Base-by-base conservation (phyloP, 176 grass and related monocot species). In the Triticum dicoccoides region DNA sequence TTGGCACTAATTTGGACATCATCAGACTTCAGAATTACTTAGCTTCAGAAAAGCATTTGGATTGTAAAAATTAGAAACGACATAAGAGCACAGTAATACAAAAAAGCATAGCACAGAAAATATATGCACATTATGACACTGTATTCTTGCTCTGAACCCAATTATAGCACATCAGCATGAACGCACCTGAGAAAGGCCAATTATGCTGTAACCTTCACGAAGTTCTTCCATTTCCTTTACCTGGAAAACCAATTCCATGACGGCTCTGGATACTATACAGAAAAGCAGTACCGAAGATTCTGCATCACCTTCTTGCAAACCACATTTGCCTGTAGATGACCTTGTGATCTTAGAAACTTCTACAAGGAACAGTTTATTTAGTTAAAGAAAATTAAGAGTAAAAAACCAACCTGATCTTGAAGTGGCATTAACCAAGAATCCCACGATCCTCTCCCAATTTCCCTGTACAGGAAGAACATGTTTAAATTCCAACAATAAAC, bases 391-490 rank as follows among this genome's bases (percentile, higher is more conserved):
- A 72, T 80, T 34, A 61, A 58, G 54, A 30, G 58, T 63, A 85
- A 72, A 23, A 76, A 75, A 83, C 62, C 30, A 64, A 98, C 95
- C 95, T 98, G 96, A 24, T 94, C 86, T 77, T 85, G 82, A 82
- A 98, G 96, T 73, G 96, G 93, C 93, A 89, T 90, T 73, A 98
- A 65, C 96, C 96, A 98, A 71, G 96, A 98, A 78, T 92, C 89
- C 87, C 83, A 87, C 69, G 70, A 27, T 86, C 96, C 96, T 86
- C 78, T 82, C 86, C 93, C 96, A 78, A 98, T 93, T 92, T 95
- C 91, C 58, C 96, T 98, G 81, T 56, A 77, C 3, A 62, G 18
- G 42, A 38, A 11, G 73, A 81, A 93, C 24, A 45, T 13, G 75
- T 69, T 77, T 83, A 82, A 75, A 37, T 76, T 71, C 32, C 41